Percentiles rank a stretch among this genome's conserved stretches.
Evolutionary conservation across 192 early-diverging fungal genomes (phyloP).

Genomic region (Coemansia sp.): DNA sequence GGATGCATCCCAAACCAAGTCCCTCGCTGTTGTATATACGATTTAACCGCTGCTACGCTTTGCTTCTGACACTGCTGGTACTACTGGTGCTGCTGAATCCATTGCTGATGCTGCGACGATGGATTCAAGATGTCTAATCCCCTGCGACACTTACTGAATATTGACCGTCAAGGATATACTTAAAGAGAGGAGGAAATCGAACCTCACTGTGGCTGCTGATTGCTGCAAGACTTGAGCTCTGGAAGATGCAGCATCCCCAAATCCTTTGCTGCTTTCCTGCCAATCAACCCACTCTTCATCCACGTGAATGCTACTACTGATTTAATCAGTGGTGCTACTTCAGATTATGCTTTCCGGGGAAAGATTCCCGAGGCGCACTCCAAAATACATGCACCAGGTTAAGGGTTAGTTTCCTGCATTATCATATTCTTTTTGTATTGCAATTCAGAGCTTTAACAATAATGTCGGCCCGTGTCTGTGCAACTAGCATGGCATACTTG

Average conservation of each 20-base stretch:
- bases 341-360: not conserved
- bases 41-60: not conserved
- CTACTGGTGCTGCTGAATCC: slow-evolving; percentile 7
- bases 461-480: slow-evolving; percentile 10
- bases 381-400: too few relatives aligned
- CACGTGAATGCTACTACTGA: not conserved
- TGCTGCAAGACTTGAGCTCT: not conserved
- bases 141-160: slow-evolving; percentile 43
- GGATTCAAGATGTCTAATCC: not conserved
- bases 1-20: not conserved
- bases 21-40: not conserved
- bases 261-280: not conserved
- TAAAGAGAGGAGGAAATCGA: slow-evolving; percentile 21
- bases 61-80: not conserved
- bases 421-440: not conserved
- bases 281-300: not conserved
- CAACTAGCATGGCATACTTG: slow-evolving; percentile 40
- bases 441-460: not conserved
- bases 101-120: not conserved
- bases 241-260: not conserved
- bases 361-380: too few relatives aligned
- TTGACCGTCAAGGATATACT: slow-evolving; percentile 18
- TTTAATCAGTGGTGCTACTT: not conserved
- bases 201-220: not conserved
- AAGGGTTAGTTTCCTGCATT: not conserved